Conservation (phyloP, 108 stramenopile species). For the Nitzschia putrida region DNA sequence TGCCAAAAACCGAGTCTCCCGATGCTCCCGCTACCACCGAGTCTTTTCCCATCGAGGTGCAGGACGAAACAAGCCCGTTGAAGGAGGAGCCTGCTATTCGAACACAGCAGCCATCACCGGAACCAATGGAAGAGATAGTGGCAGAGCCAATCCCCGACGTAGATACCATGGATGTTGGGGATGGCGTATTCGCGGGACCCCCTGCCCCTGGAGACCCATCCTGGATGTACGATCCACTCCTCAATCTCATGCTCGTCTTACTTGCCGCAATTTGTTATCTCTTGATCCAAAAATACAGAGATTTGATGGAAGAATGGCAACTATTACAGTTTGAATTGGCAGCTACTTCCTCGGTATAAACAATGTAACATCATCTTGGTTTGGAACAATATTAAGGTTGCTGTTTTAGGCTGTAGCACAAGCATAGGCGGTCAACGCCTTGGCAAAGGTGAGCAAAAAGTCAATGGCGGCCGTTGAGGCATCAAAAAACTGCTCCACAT, state of each 20-base stretch:
- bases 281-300: constrained; percentile 33
- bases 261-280: constrained; percentile 45
- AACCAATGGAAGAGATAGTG: no score
- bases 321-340: background rate
- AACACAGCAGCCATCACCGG: no score
- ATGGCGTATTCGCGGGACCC: background rate
- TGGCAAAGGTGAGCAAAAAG: constrained; percentile 29
- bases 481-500: constrained; percentile 30
- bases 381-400: background rate
- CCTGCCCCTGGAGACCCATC: background rate
- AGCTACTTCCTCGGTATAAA: background rate
- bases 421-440: constrained; percentile 29
- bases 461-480: constrained; percentile 30
- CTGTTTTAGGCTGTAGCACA: constrained; percentile 21
- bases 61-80: background rate
- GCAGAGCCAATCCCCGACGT: background rate
- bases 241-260: constrained; percentile 46
- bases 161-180: no score
- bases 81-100: background rate
- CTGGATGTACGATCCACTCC: constrained; percentile 44
- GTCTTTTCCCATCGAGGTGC: background rate
- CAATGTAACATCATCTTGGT: background rate
- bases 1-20: no score
- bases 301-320: constrained; percentile 34
- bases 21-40: no score